phyloP scores from a whole-genome alignment of 2,329 filamentous ascomycete genomes.

The Graphilbum sp. region DNA sequence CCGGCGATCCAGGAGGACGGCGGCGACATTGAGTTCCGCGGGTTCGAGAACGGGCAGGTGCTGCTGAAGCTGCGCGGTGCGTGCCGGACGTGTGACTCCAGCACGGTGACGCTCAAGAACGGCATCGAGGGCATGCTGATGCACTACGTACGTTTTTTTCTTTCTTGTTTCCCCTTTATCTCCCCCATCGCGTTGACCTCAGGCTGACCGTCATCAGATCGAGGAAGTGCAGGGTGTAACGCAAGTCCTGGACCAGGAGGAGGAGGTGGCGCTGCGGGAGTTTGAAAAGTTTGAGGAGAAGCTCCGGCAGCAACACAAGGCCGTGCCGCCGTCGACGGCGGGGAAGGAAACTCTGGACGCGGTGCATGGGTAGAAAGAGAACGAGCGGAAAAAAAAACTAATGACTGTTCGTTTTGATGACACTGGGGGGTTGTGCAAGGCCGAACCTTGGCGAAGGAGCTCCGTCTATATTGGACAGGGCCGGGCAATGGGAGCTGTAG shows the following conservation, averaged over 20 bases:
- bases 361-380: slow-evolving; percentile 16
- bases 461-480: no score
- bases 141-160: slow-evolving; percentile 57
- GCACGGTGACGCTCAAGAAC: slow-evolving; percentile 91
- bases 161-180: background rate
- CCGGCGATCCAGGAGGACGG: slow-evolving; percentile 96
- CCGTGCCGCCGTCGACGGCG: slow-evolving; percentile 19
- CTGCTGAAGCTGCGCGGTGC: slow-evolving; percentile 76
- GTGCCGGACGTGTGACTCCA: slow-evolving; percentile 90
- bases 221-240: slow-evolving; percentile 89
- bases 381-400: no score
- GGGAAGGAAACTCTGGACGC: slow-evolving; percentile 23
- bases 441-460: no score
- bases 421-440: no score
- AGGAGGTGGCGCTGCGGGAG: slow-evolving; percentile 71
- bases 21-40: slow-evolving; percentile 89
- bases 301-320: slow-evolving; percentile 36
- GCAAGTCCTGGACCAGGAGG: slow-evolving; percentile 81
- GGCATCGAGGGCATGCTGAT: slow-evolving; percentile 98
- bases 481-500: no score
- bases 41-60: slow-evolving; percentile 78
- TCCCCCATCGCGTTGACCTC: no score
- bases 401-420: no score
- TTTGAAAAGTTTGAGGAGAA: slow-evolving; percentile 94
- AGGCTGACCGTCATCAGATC: slow-evolving; percentile 53